These are phyloP conservation scores for Fraxinus greggii DNA, from an alignment of 305 asterid species.

Conservation along the genomic window DNA sequence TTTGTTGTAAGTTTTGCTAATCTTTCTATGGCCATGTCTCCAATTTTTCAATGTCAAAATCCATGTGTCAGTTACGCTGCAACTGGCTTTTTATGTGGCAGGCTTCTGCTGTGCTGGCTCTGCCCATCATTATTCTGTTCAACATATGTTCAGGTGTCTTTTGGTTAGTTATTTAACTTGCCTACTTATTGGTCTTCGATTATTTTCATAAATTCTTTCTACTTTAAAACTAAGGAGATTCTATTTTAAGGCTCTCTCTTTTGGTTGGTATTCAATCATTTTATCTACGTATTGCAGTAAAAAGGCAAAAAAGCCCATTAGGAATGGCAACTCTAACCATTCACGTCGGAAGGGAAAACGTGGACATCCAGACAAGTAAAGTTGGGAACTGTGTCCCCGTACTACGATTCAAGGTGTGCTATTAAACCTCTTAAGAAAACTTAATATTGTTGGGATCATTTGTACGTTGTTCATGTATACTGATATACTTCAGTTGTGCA, in stretches of 20 bases:
- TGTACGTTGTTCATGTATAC: not conserved
- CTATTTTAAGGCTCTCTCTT: not conserved
- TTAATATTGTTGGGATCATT: not conserved
- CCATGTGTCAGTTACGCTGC: slow-evolving; percentile 1
- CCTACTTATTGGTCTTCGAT: not conserved
- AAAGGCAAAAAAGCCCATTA: slow-evolving; percentile 25
- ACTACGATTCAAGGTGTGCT: slow-evolving; percentile 35
- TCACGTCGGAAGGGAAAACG: slow-evolving; percentile 46
- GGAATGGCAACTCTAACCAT: slow-evolving; percentile 30
- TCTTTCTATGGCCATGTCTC: not conserved
- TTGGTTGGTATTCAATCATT: not conserved
- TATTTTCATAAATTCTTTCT: not conserved
- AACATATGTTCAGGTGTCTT: slow-evolving; percentile 55
- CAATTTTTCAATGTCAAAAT: not conserved
- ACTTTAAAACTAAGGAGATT: not conserved
- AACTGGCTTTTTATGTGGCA: slow-evolving; percentile 35
- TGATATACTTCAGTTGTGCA: not conserved
- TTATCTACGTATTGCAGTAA: slow-evolving; percentile 22
- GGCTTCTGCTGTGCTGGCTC: slow-evolving; percentile 90
- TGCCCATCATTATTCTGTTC: slow-evolving; percentile 63
- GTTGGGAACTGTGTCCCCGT: slow-evolving; percentile 8
- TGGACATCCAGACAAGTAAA: slow-evolving; percentile 51
- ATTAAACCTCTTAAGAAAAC: not conserved
- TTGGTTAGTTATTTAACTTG: slow-evolving; percentile 53
- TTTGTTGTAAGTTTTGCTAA: slow-evolving; percentile 54